A percentile compares a stretch with the other conserved stretches of the same genome.
Evolutionary conservation across 164 flowering plant species (phyloP).

Genomic region (Brasenia schreberi): DNA sequence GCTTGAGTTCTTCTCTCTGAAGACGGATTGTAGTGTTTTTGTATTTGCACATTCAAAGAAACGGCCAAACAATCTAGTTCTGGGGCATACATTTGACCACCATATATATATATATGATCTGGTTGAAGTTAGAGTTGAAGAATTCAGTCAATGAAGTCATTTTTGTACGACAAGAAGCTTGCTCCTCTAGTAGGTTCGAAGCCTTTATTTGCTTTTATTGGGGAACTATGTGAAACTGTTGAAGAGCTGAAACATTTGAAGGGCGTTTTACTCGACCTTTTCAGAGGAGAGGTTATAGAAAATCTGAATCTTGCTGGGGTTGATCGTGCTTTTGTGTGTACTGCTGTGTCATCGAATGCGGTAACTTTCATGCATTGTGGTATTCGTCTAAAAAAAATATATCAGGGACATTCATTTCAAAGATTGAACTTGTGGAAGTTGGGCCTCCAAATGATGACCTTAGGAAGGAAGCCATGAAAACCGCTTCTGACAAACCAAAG

Average conservation of each 20-base stretch:
- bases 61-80: slow-evolving; percentile 74
- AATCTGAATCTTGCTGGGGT: slow-evolving; percentile 79
- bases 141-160: slow-evolving; percentile 50
- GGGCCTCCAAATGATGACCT: slow-evolving; percentile 82
- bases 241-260: slow-evolving; percentile 83
- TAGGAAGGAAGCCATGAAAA: slow-evolving; percentile 70
- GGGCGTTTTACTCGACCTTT: slow-evolving; percentile 75
- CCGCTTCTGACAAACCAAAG: slow-evolving; percentile 38
- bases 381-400: slow-evolving; percentile 58
- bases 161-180: slow-evolving; percentile 62
- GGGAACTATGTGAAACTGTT: slow-evolving; percentile 78
- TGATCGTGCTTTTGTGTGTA: slow-evolving; percentile 69
- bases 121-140: slow-evolving; percentile 88
- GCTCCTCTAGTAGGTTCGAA: slow-evolving; percentile 72
- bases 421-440: slow-evolving; percentile 80
- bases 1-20: slow-evolving; percentile 76
- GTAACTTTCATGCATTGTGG: slow-evolving; percentile 83
- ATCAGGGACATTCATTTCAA: slow-evolving; percentile 79
- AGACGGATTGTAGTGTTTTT: slow-evolving; percentile 87
- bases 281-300: slow-evolving; percentile 83
- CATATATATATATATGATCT: slow-evolving; percentile 95
- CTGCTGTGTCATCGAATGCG: slow-evolving; percentile 54
- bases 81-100: slow-evolving; percentile 78
- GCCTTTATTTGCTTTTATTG: slow-evolving; percentile 73
- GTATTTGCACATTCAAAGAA: slow-evolving; percentile 90